Conservation (phyloP, 169 alveolate genomes). For the Condylostoma magnum region DNA sequence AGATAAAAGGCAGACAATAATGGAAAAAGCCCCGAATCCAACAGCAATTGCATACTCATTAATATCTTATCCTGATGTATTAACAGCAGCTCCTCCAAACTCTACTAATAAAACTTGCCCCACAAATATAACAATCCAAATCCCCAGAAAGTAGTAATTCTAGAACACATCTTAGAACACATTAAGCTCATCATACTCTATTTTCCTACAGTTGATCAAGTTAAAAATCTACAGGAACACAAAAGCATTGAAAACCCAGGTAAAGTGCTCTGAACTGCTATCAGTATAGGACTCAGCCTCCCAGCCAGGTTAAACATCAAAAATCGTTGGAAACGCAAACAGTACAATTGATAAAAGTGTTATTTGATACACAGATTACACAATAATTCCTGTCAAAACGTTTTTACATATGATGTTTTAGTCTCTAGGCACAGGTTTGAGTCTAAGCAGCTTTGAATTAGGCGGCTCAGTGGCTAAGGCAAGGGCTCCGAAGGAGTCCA, state of each 20-base stretch:
- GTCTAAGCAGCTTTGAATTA: slow-evolving; percentile 43
- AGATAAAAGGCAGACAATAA: too few species aligned
- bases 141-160: slow-evolving; percentile 58
- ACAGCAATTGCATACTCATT: too few species aligned
- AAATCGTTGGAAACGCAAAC: slow-evolving; percentile 65
- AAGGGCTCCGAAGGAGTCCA: slow-evolving; percentile 83
- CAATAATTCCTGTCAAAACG: slow-evolving; percentile 68
- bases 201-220: slow-evolving; percentile 71
- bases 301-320: slow-evolving; percentile 18
- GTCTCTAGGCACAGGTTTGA: slow-evolving; percentile 71
- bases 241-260: slow-evolving; percentile 67
- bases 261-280: slow-evolving; percentile 37
- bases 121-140: slow-evolving; percentile 45
- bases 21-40: too few species aligned
- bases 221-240: slow-evolving; percentile 77
- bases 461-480: slow-evolving; percentile 88
- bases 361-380: slow-evolving; percentile 62
- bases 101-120: slow-evolving; percentile 62
- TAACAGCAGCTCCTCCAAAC: slow-evolving; percentile 54
- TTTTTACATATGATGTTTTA: slow-evolving; percentile 73
- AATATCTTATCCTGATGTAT: too few species aligned
- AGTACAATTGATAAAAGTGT: slow-evolving; percentile 47
- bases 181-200: slow-evolving; percentile 54
- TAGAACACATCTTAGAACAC: slow-evolving; percentile 52
- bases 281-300: slow-evolving; percentile 11